Percentiles rank a stretch among this genome's conserved stretches.
Conservation (phyloP, 225 moss, liverwort and hornwort species). For the Physcomitrellopsis africana region DNA sequence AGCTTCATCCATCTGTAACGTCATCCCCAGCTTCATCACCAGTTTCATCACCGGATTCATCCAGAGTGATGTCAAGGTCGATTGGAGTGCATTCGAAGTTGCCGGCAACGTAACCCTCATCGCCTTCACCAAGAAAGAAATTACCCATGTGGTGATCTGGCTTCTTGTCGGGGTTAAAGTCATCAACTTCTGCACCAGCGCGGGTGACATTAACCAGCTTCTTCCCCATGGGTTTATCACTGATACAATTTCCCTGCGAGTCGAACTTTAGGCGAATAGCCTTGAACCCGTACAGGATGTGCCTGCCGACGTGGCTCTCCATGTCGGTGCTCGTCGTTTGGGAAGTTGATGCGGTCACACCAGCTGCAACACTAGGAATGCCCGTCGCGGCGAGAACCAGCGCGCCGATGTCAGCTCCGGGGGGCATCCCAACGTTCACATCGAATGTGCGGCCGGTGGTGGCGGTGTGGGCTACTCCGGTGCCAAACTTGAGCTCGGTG, state of each 20-base stretch:
- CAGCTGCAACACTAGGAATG: slow-evolving; percentile 31
- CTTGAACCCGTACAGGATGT: slow-evolving; percentile 38
- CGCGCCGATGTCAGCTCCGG: background rate
- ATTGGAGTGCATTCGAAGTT: too few species aligned
- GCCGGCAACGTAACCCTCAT: too few species aligned
- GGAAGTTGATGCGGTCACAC: slow-evolving; percentile 17
- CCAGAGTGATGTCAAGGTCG: too few species aligned
- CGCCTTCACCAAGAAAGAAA: too few species aligned
- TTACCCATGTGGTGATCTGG: slow-evolving; percentile 35
- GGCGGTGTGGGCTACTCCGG: slow-evolving; percentile 19
- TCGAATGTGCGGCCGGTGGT: slow-evolving; percentile 5
- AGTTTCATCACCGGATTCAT: too few species aligned
- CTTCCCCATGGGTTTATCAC: slow-evolving; percentile 32
- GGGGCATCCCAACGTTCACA: slow-evolving; percentile 20
- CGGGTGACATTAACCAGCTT: background rate
- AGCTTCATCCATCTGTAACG: too few species aligned
- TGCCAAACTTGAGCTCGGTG: slow-evolving; percentile 38
- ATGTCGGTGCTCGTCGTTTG: background rate
- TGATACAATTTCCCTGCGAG: slow-evolving; percentile 29
- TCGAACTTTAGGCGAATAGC: slow-evolving; percentile 41
- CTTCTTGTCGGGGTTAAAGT: slow-evolving; percentile 20
- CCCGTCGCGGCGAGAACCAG: too few species aligned
- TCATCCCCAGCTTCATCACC: too few species aligned
- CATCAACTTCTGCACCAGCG: slow-evolving; percentile 14
- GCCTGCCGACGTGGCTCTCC: background rate